Conservation (phyloP, 106 monocot genomes). For the Dendrobium catenatum region DNA sequence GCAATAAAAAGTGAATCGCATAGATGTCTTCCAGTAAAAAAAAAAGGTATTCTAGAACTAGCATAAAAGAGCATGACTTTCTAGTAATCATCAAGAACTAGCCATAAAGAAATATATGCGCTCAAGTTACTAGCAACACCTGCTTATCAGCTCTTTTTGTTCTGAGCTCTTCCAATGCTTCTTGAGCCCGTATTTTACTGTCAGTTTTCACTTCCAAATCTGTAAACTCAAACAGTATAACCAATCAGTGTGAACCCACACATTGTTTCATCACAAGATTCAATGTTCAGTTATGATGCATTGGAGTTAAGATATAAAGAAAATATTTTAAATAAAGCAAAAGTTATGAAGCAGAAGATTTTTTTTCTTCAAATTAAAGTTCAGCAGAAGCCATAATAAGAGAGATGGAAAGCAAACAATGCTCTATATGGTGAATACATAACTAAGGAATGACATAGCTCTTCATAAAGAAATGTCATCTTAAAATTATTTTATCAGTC, state of each 20-base stretch:
- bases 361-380: too few species aligned
- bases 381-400: too few species aligned
- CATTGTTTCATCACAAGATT: neutral
- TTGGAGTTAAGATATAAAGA: too few species aligned
- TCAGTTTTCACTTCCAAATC: conserved; percentile 87
- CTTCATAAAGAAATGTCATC: neutral
- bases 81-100: neutral
- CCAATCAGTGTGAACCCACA: neutral
- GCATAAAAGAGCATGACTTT: neutral
- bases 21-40: neutral
- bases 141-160: conserved; percentile 81
- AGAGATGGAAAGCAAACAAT: neutral
- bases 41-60: too few species aligned
- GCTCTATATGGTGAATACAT: neutral
- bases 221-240: conserved; percentile 12
- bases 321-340: neutral
- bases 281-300: neutral
- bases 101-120: neutral
- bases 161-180: conserved; percentile 81
- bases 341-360: too few species aligned
- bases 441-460: neutral
- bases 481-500: neutral
- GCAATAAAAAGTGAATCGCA: conserved; percentile 11
- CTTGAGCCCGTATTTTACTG: conserved; percentile 61
- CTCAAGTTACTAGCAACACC: conserved; percentile 22